Evolutionary conservation across 495 filamentous ascomycete species (phyloP).

Genomic region (Amphirosellinia nigrospora): DNA sequence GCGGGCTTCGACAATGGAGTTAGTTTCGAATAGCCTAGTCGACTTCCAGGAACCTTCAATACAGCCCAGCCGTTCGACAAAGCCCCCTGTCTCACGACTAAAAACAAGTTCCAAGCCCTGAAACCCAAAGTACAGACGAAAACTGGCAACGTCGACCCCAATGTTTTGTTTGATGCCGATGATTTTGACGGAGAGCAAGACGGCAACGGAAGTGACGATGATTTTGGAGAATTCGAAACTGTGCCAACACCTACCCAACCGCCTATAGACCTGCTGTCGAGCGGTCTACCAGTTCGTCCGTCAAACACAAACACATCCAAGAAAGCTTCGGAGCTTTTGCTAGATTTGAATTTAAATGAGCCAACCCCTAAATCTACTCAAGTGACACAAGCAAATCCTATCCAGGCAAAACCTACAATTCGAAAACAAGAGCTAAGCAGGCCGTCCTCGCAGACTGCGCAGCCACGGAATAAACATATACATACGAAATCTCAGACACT

Average conservation of each 20-base stretch:
- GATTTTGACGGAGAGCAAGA: slow-evolving; percentile 49
- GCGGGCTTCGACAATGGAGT: slow-evolving; percentile 51
- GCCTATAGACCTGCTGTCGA: slow-evolving; percentile 27
- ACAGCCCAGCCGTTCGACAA: slow-evolving; percentile 9
- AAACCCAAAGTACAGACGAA: slow-evolving; percentile 14
- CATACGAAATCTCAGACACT: background rate
- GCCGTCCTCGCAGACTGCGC: slow-evolving; percentile 53
- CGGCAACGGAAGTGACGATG: slow-evolving; percentile 45
- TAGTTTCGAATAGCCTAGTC: slow-evolving; percentile 52
- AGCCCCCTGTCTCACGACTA: slow-evolving; percentile 5
- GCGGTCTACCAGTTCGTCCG: slow-evolving; percentile 21
- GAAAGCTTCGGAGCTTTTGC: slow-evolving; percentile 37
- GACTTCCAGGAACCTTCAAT: slow-evolving; percentile 36
- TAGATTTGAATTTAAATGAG: slow-evolving; percentile 33
- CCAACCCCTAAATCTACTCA: slow-evolving; percentile 47
- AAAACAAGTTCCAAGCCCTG: slow-evolving; percentile 24
- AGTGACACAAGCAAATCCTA: slow-evolving; percentile 58
- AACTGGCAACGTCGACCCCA: slow-evolving; percentile 40
- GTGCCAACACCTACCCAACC: slow-evolving; percentile 35
- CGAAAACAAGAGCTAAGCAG: slow-evolving; percentile 38
- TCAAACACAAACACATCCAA: slow-evolving; percentile 27
- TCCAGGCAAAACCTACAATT: slow-evolving; percentile 51
- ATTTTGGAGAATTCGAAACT: slow-evolving; percentile 59
- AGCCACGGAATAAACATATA: slow-evolving; percentile 41
- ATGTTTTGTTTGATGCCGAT: slow-evolving; percentile 57